A percentile compares a stretch with the other conserved stretches of the same genome.
phyloP scores from a whole-genome alignment of 1,139 yeast species.

The Yamadazyma triangularis region DNA sequence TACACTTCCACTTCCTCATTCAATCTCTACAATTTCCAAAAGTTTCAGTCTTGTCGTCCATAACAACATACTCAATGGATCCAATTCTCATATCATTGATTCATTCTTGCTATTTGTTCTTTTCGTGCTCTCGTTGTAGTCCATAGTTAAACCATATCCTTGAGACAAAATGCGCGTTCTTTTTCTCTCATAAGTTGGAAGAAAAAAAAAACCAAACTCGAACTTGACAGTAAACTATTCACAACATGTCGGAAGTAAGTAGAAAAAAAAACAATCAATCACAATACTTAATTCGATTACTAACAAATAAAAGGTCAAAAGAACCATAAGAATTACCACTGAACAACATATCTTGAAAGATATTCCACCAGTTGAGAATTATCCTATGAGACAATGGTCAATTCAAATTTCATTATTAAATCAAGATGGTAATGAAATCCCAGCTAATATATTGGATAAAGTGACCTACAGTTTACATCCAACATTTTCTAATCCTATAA shows the following conservation, averaged over 20 bases:
- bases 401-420: constrained; percentile 73
- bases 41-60: background rate
- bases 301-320: constrained; percentile 50
- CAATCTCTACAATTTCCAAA: background rate
- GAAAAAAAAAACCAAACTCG: constrained; percentile 1
- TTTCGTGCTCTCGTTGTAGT: background rate
- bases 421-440: constrained; percentile 74
- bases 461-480: constrained; percentile 94
- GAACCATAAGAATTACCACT: constrained; percentile 87
- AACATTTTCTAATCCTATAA: constrained; percentile 83
- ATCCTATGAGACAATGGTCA: constrained; percentile 96
- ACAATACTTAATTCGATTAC: constrained; percentile 5
- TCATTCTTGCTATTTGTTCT: background rate
- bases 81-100: background rate
- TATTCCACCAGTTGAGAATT: constrained; percentile 83
- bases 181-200: background rate
- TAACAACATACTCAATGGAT: background rate
- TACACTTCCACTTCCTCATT: too few species aligned
- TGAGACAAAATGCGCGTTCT: background rate
- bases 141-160: background rate
- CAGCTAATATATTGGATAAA: constrained; percentile 86
- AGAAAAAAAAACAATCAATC: background rate
- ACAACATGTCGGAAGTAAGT: constrained; percentile 14
- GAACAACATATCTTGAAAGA: constrained; percentile 80
- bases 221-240: background rate